Evolutionary conservation across 306 rosid genomes (phyloP).

Genomic region (Cicer chorassanicum): DNA sequence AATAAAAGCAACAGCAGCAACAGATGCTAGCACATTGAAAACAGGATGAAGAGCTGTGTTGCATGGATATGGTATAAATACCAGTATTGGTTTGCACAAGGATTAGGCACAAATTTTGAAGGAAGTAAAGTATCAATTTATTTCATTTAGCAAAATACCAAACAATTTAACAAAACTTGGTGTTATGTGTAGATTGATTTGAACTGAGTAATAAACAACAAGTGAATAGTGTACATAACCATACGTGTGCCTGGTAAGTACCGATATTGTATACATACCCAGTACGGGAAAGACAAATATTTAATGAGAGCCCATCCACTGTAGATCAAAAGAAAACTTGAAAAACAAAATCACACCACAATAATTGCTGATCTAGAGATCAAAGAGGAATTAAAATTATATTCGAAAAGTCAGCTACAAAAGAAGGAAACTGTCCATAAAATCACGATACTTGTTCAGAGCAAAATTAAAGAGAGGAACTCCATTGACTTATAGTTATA

Average conservation of each 20-base stretch:
- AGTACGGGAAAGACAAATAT: background rate
- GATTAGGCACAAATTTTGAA: constrained; percentile 3
- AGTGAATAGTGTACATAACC: constrained; percentile 11
- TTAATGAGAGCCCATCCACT: background rate
- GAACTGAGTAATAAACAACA: background rate
- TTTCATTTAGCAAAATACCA: constrained; percentile 5
- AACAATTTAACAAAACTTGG: constrained; percentile 3
- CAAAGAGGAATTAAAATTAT: background rate
- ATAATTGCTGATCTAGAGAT: background rate
- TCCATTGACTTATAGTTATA: constrained; percentile 35
- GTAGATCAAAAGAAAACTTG: constrained; percentile 20
- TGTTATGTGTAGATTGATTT: background rate
- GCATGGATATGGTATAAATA: constrained; percentile 15
- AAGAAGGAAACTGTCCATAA: constrained; percentile 9
- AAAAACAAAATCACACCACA: constrained; percentile 1
- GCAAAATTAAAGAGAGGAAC: constrained; percentile 31
- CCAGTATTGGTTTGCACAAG: background rate
- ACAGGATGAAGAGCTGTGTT: background rate
- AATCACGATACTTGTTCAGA: constrained; percentile 3
- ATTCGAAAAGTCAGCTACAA: constrained; percentile 6
- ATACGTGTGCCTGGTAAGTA: background rate
- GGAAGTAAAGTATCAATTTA: background rate
- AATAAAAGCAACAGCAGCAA: constrained; percentile 4
- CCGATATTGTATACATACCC: background rate
- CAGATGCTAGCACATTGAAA: constrained; percentile 19